Percentiles rank a stretch among this genome's conserved stretches.
These are phyloP conservation scores for Ochetophila trinervis DNA, from an alignment of 306 rosid genomes.

Conservation along the genomic window DNA sequence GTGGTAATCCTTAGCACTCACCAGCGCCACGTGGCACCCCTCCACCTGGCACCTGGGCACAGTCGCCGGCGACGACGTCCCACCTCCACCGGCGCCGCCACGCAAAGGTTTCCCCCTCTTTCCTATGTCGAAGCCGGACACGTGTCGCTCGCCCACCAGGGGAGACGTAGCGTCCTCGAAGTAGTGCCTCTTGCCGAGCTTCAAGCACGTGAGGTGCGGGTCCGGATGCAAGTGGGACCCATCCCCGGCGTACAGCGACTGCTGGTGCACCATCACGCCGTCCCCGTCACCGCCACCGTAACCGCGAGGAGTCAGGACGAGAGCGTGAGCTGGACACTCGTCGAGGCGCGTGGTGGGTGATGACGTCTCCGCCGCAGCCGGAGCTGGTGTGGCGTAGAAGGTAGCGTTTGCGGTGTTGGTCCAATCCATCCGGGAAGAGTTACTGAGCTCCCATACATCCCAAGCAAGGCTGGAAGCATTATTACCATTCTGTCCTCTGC, in stretches of 20 bases:
- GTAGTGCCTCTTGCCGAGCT: constrained; percentile 90
- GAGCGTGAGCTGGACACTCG: constrained; percentile 21
- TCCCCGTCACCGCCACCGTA: constrained; percentile 13
- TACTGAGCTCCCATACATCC: constrained; percentile 48
- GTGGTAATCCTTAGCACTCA: constrained; percentile 85
- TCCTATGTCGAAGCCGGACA: constrained; percentile 25
- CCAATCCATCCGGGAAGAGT: constrained; percentile 26
- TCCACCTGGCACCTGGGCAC: constrained; percentile 89
- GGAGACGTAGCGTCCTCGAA: constrained; percentile 53
- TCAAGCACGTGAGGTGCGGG: constrained; percentile 77
- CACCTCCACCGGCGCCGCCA: constrained; percentile 3
- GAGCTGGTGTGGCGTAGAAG: neutral
- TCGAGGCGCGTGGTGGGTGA: constrained; percentile 8
- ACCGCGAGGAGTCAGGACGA: constrained; percentile 18
- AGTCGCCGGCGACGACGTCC: constrained; percentile 18
- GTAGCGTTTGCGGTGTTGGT: neutral
- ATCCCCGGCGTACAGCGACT: constrained; percentile 29
- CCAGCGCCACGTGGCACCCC: constrained; percentile 79
- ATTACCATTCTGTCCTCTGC: constrained; percentile 45
- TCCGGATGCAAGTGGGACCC: constrained; percentile 56
- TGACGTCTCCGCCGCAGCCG: constrained; percentile 11
- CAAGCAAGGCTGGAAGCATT: constrained; percentile 30
- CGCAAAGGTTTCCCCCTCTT: constrained; percentile 40
- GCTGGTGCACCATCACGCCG: constrained; percentile 1
- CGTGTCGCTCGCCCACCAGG: constrained; percentile 24